phyloP scores from a whole-genome alignment of 306 rosid genomes.

The Dryas octopetala region DNA sequence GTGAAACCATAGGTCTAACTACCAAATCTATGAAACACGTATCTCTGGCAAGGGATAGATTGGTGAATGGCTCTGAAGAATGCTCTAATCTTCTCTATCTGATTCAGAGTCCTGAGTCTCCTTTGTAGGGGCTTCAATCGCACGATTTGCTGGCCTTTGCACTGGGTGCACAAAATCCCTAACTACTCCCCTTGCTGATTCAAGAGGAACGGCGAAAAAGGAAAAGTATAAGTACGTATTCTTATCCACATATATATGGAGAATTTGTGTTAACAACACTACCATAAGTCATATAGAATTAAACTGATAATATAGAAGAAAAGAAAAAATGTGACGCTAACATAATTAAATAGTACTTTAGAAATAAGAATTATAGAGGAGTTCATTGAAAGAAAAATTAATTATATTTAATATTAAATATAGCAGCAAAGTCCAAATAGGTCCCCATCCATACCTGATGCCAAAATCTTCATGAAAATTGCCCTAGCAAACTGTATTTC shows the following conservation, averaged over 20 bases:
- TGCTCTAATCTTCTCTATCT: slow-evolving; percentile 33
- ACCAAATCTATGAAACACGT: neutral
- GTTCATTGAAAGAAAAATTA: too few relatives aligned
- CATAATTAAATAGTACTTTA: neutral
- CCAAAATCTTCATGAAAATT: slow-evolving; percentile 25
- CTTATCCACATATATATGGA: neutral
- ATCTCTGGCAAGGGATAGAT: neutral
- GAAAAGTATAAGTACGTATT: neutral
- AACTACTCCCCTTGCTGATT: slow-evolving; percentile 38
- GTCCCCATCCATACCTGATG: slow-evolving; percentile 35
- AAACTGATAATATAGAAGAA: neutral
- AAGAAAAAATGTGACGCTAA: neutral
- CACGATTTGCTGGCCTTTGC: slow-evolving; percentile 23
- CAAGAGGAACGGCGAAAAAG: neutral
- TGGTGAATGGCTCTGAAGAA: neutral
- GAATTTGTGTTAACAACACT: too few relatives aligned
- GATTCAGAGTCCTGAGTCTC: slow-evolving; percentile 34
- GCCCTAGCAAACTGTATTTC: slow-evolving; percentile 43
- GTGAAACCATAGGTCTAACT: neutral
- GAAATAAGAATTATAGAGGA: too few relatives aligned
- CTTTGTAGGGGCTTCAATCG: slow-evolving; percentile 12
- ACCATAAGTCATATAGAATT: neutral
- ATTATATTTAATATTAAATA: too few relatives aligned
- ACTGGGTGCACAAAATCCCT: slow-evolving; percentile 26
- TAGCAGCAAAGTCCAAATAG: neutral